Percentiles rank a stretch among this genome's conserved stretches.
phyloP scores from a whole-genome alignment of 805 yeast genomes.

The Metschnikowia rubicola region DNA sequence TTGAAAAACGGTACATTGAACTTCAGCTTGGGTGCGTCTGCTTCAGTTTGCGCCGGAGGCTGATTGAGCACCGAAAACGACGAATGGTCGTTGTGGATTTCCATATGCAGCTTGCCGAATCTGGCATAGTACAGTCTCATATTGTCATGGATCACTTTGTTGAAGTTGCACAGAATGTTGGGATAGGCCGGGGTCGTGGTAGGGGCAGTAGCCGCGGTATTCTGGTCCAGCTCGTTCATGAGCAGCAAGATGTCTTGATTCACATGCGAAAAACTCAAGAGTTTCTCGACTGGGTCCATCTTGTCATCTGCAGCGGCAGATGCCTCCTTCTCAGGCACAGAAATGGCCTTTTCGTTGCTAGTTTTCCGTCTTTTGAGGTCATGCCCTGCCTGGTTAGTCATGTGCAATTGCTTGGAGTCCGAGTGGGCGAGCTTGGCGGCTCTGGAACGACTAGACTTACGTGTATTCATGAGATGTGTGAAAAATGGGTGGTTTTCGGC shows the following conservation, averaged over 20 bases:
- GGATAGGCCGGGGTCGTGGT: slow-evolving; percentile 1
- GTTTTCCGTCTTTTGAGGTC: slow-evolving; percentile 4
- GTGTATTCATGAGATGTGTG: slow-evolving; percentile 19
- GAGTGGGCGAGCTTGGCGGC: slow-evolving; percentile 17
- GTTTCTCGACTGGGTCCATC: slow-evolving; percentile 42
- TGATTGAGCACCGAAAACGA: slow-evolving; percentile 29
- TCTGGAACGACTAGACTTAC: slow-evolving; percentile 31
- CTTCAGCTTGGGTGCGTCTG: slow-evolving; percentile 4
- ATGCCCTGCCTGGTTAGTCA: slow-evolving; percentile 10
- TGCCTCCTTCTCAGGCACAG: not conserved
- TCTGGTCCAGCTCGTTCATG: slow-evolving; percentile 17
- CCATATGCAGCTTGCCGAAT: slow-evolving; percentile 28
- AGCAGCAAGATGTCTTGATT: slow-evolving; percentile 31
- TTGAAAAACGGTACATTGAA: slow-evolving; percentile 33
- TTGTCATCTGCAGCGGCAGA: slow-evolving; percentile 25
- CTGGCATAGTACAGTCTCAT: slow-evolving; percentile 31
- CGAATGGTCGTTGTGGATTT: slow-evolving; percentile 31
- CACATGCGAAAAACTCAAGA: slow-evolving; percentile 32
- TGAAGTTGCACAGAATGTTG: slow-evolving; percentile 29
- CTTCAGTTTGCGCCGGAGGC: slow-evolving; percentile 1
- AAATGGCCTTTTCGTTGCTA: not conserved
- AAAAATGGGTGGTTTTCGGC: not conserved
- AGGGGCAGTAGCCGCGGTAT: not conserved
- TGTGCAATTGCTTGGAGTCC: slow-evolving; percentile 2
- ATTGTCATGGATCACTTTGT: slow-evolving; percentile 38